Conservation (phyloP, 192 early-diverging fungal species). For the Diversispora eburnea region DNA sequence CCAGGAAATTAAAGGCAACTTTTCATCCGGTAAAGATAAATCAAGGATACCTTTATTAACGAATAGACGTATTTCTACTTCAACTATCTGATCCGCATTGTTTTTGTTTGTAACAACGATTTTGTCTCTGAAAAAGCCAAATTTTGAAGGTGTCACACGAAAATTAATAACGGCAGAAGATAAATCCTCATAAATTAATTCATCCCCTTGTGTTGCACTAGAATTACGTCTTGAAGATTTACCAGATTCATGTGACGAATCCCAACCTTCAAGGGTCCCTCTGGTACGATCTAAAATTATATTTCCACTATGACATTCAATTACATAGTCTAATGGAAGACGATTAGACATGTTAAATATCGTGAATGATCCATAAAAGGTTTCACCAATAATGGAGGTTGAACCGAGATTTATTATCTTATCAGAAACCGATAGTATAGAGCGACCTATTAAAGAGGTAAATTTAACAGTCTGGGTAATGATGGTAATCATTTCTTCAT, state of each 20-base stretch:
- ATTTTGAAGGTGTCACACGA: conserved; percentile 48
- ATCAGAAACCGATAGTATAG: conserved; percentile 64
- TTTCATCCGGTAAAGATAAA: background rate
- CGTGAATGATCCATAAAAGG: conserved; percentile 59
- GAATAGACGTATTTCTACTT: conserved; percentile 67
- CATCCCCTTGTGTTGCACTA: background rate
- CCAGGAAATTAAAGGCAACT: conserved; percentile 18
- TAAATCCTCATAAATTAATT: conserved; percentile 15
- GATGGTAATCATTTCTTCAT: conserved; percentile 45
- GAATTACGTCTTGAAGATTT: conserved; percentile 2
- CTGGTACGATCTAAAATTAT: conserved; percentile 49
- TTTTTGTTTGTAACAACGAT: conserved; percentile 69
- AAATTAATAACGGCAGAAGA: conserved; percentile 54
- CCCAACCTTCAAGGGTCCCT: conserved; percentile 55
- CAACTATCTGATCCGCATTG: conserved; percentile 59
- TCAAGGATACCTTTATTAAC: conserved; percentile 52
- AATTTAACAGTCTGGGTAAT: conserved; percentile 76
- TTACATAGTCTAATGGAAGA: conserved; percentile 65
- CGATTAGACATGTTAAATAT: conserved; percentile 67
- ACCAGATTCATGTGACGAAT: background rate
- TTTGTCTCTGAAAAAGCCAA: conserved; percentile 59
- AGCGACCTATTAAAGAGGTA: conserved; percentile 75
- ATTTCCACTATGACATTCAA: conserved; percentile 50
- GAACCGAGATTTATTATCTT: conserved; percentile 66
- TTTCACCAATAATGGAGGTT: conserved; percentile 42